Conservation (phyloP, 257 asterid species). For the Jaltomata sinuosa region DNA sequence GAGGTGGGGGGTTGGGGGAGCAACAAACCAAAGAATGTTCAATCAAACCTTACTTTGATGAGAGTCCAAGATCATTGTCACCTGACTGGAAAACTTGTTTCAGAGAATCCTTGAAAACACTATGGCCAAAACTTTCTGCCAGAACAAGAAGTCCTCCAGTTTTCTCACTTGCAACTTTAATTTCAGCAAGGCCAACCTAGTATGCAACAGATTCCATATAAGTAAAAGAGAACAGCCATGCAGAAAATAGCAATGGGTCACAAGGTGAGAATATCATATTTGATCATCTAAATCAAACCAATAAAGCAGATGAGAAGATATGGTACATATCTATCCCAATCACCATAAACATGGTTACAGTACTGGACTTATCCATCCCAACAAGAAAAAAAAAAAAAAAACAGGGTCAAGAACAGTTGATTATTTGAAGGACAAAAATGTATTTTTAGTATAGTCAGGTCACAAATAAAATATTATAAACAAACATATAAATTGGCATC, state of each 20-base stretch:
- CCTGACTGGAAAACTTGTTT: conserved; percentile 74
- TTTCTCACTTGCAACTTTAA: conserved; percentile 81
- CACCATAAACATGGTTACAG: not conserved
- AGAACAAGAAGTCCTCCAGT: conserved; percentile 94
- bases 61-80: conserved; percentile 72
- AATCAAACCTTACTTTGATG: conserved; percentile 75
- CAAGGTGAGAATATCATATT: not conserved
- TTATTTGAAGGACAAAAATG: not conserved
- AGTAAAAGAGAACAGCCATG: not conserved
- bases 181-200: conserved; percentile 97
- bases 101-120: conserved; percentile 84
- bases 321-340: no score
- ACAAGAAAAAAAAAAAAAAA: no score
- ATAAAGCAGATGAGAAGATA: not conserved
- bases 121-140: conserved; percentile 97
- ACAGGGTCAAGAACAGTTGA: not conserved
- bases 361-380: not conserved
- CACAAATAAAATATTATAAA: not conserved
- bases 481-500: not conserved
- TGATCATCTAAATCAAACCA: not conserved
- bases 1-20: not conserved
- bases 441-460: not conserved
- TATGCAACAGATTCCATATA: not conserved
- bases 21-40: conserved; percentile 1
- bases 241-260: not conserved